Evolutionary conservation across 148 eudicot genomes (phyloP).

Genomic region (Suaeda aralocaspica): DNA sequence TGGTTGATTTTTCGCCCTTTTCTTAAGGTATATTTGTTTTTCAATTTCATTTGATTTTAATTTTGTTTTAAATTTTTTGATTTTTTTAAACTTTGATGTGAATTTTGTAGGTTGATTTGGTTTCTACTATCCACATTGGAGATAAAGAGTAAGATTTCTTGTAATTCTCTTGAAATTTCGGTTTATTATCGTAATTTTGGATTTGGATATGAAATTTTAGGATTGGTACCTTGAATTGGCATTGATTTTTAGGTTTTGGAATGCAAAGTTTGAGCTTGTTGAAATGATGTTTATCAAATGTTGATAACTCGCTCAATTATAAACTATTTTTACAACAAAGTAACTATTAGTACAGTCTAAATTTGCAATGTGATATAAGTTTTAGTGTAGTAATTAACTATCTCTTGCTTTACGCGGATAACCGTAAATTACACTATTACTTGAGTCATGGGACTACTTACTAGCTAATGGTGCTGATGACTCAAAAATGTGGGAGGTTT

Average conservation of each 20-base stretch:
- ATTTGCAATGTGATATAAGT: background rate
- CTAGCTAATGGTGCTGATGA: background rate
- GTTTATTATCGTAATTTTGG: background rate
- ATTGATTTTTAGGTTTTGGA: too few relatives aligned
- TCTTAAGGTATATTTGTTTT: slow-evolving; percentile 43
- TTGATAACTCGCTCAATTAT: too few relatives aligned
- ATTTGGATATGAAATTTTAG: too few relatives aligned
- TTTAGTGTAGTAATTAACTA: background rate
- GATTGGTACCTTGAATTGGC: too few relatives aligned
- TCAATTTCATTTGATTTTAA: background rate
- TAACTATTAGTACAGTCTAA: background rate
- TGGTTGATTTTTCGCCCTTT: slow-evolving; percentile 86
- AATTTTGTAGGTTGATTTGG: slow-evolving; percentile 83
- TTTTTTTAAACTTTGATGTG: slow-evolving; percentile 7
- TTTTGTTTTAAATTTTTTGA: background rate
- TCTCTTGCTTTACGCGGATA: background rate
- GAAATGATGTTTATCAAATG: background rate
- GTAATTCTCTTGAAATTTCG: background rate
- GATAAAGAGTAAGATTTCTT: slow-evolving; percentile 67
- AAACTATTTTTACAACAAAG: too few relatives aligned
- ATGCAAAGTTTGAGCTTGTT: background rate
- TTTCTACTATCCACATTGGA: slow-evolving; percentile 94
- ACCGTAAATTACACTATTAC: background rate
- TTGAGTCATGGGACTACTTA: background rate
- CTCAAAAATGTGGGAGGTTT: background rate